A percentile compares a stretch with the other conserved stretches of the same genome.
Conservation (phyloP, 2,329 filamentous ascomycete genomes). For the Curvularia sp. region DNA sequence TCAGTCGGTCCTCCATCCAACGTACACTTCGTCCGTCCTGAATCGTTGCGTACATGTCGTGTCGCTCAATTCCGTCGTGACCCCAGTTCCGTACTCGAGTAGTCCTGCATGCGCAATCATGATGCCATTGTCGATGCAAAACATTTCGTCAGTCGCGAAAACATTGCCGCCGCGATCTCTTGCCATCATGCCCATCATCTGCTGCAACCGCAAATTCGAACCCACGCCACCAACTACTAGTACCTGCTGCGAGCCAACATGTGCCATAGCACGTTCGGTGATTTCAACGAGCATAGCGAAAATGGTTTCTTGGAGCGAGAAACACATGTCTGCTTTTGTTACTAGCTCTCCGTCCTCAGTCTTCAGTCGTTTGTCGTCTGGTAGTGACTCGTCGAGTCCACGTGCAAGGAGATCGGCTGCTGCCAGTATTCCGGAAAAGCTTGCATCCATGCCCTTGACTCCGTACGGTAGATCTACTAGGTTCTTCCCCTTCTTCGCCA, state of each 20-base stretch:
- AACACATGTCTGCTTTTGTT: conserved; percentile 86
- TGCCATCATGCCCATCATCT: conserved; percentile 99
- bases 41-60: conserved; percentile 71
- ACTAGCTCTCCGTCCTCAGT: conserved; percentile 64
- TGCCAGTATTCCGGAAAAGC: conserved; percentile 90
- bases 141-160: conserved; percentile 94
- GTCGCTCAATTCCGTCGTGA: conserved; percentile 76
- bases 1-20: conserved; percentile 57
- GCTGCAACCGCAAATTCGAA: conserved; percentile 90
- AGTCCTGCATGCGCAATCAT: conserved; percentile 99
- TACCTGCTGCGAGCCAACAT: conserved; percentile 89
- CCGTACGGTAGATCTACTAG: conserved; percentile 91
- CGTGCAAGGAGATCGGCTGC: conserved; percentile 80
- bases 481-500: conserved; percentile 75
- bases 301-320: conserved; percentile 92
- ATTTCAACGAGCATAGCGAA: conserved; percentile 98
- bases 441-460: conserved; percentile 99
- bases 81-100: conserved; percentile 82
- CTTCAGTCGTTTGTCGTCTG: conserved; percentile 51
- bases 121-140: conserved; percentile 98
- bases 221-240: conserved; percentile 95
- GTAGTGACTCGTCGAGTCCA: conserved; percentile 60
- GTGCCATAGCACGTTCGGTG: conserved; percentile 97
- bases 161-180: conserved; percentile 85
- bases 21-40: conserved; percentile 59